phyloP scores from a whole-genome alignment of 306 rosid species.

The Acacia crassicarpa region DNA sequence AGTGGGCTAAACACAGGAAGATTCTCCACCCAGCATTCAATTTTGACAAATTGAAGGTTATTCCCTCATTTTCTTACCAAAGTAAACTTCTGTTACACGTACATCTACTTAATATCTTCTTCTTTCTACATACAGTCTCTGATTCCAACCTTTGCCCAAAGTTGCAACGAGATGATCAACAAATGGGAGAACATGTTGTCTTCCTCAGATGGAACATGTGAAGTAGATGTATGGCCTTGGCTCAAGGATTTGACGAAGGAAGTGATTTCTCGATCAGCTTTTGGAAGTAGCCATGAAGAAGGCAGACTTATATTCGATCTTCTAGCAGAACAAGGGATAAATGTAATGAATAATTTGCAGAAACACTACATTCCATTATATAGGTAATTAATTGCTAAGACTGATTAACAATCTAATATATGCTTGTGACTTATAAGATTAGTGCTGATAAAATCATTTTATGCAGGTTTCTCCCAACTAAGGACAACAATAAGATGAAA shows the following conservation, averaged over 20 bases:
- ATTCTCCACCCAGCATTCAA: constrained; percentile 59
- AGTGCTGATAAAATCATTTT: background rate
- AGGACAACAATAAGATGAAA: background rate
- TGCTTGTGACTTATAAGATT: background rate
- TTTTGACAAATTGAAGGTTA: constrained; percentile 54
- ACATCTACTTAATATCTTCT: background rate
- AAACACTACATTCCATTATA: constrained; percentile 28
- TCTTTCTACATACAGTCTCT: background rate
- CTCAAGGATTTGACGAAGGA: background rate
- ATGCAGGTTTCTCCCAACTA: background rate
- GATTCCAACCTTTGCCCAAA: background rate
- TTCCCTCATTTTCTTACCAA: background rate
- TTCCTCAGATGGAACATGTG: constrained; percentile 15
- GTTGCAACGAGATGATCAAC: background rate
- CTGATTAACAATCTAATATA: background rate
- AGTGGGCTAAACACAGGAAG: constrained; percentile 58
- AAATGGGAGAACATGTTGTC: background rate
- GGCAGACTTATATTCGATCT: constrained; percentile 37
- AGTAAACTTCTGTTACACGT: background rate
- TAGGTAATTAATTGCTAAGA: constrained; percentile 8
- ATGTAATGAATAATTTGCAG: background rate
- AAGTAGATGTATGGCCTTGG: constrained; percentile 26
- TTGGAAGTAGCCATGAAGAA: constrained; percentile 12
- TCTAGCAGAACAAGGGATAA: background rate
- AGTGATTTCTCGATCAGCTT: background rate